Conservation (phyloP, 2,329 filamentous ascomycete genomes). For the Pseudofabraea citricarpa region DNA sequence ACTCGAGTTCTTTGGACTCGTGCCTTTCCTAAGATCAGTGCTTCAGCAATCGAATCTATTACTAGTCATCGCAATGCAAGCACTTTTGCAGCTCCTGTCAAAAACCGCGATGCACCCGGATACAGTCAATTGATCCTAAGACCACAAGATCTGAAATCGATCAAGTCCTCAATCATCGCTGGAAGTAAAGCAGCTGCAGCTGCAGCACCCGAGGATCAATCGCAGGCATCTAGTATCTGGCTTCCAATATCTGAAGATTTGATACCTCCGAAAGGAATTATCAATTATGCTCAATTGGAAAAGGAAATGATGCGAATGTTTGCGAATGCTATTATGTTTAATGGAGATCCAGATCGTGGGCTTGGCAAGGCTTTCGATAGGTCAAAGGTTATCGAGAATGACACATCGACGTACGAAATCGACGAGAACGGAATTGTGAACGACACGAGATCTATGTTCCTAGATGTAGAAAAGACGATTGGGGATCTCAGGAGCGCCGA, state of each 20-base stretch:
- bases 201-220: slow-evolving; percentile 53
- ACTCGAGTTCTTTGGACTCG: slow-evolving; percentile 71
- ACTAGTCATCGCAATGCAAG: slow-evolving; percentile 73
- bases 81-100: slow-evolving; percentile 72
- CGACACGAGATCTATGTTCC: slow-evolving; percentile 84
- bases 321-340: slow-evolving; percentile 98
- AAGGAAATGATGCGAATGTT: slow-evolving; percentile 96
- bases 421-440: slow-evolving; percentile 85
- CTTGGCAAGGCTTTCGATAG: slow-evolving; percentile 55
- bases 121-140: slow-evolving; percentile 70
- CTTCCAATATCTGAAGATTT: slow-evolving; percentile 71
- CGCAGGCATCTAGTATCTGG: slow-evolving; percentile 53
- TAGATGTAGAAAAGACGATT: slow-evolving; percentile 64
- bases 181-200: slow-evolving; percentile 63
- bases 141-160: slow-evolving; percentile 73
- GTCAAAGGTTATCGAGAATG: slow-evolving; percentile 36
- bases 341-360: slow-evolving; percentile 72
- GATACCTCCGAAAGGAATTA: slow-evolving; percentile 80
- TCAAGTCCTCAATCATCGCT: slow-evolving; percentile 69
- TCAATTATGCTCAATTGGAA: slow-evolving; percentile 89
- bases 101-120: slow-evolving; percentile 69
- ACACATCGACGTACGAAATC: slow-evolving; percentile 52
- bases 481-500: slow-evolving; percentile 24
- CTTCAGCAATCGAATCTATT: slow-evolving; percentile 70
- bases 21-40: slow-evolving; percentile 68